These are phyloP conservation scores for Fusarium proliferatum DNA, from an alignment of 2,329 filamentous ascomycete species.

Conservation along the genomic window DNA sequence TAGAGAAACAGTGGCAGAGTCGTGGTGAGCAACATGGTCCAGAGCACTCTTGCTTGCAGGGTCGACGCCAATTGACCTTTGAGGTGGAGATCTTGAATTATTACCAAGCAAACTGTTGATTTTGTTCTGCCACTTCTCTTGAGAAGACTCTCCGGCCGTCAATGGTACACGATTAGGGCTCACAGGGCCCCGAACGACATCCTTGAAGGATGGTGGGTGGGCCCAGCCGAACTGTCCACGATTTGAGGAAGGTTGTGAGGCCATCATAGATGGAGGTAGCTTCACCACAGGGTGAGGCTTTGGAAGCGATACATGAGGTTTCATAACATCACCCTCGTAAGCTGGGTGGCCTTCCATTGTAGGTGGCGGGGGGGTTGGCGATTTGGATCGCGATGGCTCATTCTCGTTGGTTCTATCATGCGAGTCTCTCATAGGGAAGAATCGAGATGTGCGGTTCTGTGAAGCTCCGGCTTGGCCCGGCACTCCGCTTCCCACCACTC, in stretches of 20 bases:
- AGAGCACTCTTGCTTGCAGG: slow-evolving; percentile 75
- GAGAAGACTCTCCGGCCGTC: slow-evolving; percentile 51
- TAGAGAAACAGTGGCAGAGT: slow-evolving; percentile 77
- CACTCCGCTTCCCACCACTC: slow-evolving; percentile 46
- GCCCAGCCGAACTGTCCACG: slow-evolving; percentile 51
- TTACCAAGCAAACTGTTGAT: slow-evolving; percentile 80
- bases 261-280: slow-evolving; percentile 70
- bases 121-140: slow-evolving; percentile 78
- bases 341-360: slow-evolving; percentile 77
- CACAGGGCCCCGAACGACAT: slow-evolving; percentile 40
- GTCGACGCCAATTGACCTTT: slow-evolving; percentile 71
- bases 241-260: slow-evolving; percentile 41
- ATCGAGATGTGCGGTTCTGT: slow-evolving; percentile 66
- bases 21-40: slow-evolving; percentile 62
- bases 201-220: slow-evolving; percentile 49
- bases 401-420: slow-evolving; percentile 54
- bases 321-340: slow-evolving; percentile 72
- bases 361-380: slow-evolving; percentile 78
- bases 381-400: slow-evolving; percentile 60
- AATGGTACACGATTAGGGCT: slow-evolving; percentile 38
- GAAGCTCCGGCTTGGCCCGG: slow-evolving; percentile 51
- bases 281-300: slow-evolving; percentile 80
- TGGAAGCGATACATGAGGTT: slow-evolving; percentile 77
- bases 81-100: slow-evolving; percentile 69
- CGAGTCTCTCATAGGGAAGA: slow-evolving; percentile 68